These are phyloP conservation scores for Thamnidium elegans DNA, from an alignment of 192 early-diverging fungal species.

Conservation along the genomic window DNA sequence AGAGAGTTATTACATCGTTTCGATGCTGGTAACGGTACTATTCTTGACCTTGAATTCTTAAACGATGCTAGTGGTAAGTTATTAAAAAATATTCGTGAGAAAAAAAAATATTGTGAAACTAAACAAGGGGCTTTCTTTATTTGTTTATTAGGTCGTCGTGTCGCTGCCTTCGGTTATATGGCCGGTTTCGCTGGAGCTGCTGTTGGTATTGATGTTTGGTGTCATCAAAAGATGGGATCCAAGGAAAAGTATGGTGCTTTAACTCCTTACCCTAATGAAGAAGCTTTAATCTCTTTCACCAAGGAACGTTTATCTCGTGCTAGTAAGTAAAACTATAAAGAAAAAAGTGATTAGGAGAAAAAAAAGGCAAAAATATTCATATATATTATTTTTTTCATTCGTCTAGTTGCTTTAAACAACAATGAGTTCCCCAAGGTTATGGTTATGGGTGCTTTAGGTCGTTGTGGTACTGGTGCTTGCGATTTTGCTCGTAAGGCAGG, in stretches of 20 bases:
- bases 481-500: conserved; percentile 81
- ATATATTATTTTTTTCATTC: not conserved
- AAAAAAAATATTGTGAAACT: not conserved
- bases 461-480: conserved; percentile 88
- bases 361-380: not conserved
- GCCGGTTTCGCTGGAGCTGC: conserved; percentile 96
- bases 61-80: conserved; percentile 61
- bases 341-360: not conserved
- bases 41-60: conserved; percentile 96
- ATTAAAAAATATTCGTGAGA: not conserved
- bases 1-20: conserved; percentile 84
- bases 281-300: conserved; percentile 69
- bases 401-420: conserved; percentile 44
- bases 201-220: conserved; percentile 91
- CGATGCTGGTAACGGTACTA: conserved; percentile 75
- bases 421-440: conserved; percentile 77
- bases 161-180: conserved; percentile 96
- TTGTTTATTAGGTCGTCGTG: conserved; percentile 64
- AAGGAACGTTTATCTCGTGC: conserved; percentile 59
- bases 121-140: not conserved
- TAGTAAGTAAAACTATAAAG: conserved; percentile 37
- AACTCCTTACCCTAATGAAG: conserved; percentile 83
- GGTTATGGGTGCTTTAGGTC: conserved; percentile 98
- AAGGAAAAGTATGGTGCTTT: conserved; percentile 67
- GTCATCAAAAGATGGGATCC: conserved; percentile 63